phyloP scores from a whole-genome alignment of 2,329 filamentous ascomycete species.

The Neodidymelliopsis sp. region DNA sequence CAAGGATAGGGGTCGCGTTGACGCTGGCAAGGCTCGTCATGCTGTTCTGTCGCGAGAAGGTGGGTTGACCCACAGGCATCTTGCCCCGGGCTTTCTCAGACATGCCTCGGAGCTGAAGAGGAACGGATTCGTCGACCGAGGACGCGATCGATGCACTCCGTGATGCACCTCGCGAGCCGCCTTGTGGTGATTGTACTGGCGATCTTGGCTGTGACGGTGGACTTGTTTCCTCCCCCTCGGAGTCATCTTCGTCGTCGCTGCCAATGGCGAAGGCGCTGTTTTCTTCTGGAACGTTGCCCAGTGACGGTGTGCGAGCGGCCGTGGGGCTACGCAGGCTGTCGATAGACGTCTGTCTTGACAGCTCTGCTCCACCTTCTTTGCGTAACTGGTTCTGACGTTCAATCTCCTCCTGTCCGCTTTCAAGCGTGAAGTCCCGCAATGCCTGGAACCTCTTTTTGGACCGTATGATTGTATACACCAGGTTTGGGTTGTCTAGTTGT shows the following conservation, averaged over 20 bases:
- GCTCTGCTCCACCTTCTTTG: constrained; percentile 63
- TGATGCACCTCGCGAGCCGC: constrained; percentile 48
- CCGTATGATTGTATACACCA: constrained; percentile 80
- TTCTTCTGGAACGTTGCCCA: constrained; percentile 78
- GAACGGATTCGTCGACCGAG: constrained; percentile 78
- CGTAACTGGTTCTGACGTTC: constrained; percentile 75
- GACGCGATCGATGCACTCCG: constrained; percentile 74
- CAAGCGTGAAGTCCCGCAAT: constrained; percentile 84
- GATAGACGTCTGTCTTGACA: constrained; percentile 65
- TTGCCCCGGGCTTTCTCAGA: constrained; percentile 97
- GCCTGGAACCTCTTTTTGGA: constrained; percentile 86
- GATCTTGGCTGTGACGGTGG: constrained; percentile 49
- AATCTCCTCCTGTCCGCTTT: constrained; percentile 90
- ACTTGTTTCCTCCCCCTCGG: constrained; percentile 65
- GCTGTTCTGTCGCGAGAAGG: constrained; percentile 90
- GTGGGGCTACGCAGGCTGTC: constrained; percentile 74
- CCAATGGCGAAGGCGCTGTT: constrained; percentile 87
- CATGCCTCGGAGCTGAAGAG: constrained; percentile 86
- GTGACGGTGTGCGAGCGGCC: constrained; percentile 61
- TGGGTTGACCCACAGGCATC: constrained; percentile 82
- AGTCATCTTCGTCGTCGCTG: constrained; percentile 72
- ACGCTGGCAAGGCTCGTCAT: constrained; percentile 78
- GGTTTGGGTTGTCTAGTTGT: constrained; percentile 79
- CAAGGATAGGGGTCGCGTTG: constrained; percentile 62
- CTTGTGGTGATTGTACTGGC: constrained; percentile 38